These are phyloP conservation scores for Penicillium nucicola DNA, from an alignment of 495 filamentous ascomycete species.

Conservation along the genomic window DNA sequence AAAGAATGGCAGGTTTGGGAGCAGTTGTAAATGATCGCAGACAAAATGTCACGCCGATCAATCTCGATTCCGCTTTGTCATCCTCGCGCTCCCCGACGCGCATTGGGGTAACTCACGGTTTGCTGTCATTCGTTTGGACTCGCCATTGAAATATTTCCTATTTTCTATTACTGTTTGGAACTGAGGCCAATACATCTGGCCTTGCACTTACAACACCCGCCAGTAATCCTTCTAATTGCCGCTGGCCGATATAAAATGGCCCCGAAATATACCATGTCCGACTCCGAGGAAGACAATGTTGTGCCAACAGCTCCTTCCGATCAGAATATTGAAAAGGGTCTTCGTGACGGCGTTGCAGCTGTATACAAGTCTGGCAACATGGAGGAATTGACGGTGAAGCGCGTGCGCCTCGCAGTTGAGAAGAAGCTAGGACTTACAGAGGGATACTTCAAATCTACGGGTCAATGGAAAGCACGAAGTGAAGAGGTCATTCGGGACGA, in stretches of 20 bases:
- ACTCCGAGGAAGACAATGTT: conserved; percentile 25
- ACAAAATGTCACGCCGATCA: conserved; percentile 2
- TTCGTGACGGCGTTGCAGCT: conserved; percentile 57
- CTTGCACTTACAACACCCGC: neutral
- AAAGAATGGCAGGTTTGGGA: neutral
- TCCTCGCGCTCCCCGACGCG: conserved; percentile 3
- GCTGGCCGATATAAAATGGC: conserved; percentile 22
- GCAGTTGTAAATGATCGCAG: neutral
- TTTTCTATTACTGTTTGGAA: neutral
- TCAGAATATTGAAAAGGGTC: conserved; percentile 44
- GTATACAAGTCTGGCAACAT: conserved; percentile 56
- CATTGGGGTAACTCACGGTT: neutral
- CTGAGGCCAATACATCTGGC: neutral
- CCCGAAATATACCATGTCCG: conserved; percentile 32
- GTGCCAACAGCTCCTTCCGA: conserved; percentile 26
- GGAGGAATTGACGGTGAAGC: conserved; percentile 72
- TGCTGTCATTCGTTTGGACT: neutral
- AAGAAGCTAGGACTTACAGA: conserved; percentile 59
- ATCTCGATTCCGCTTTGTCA: conserved; percentile 6
- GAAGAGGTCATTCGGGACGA: conserved; percentile 68
- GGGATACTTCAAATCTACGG: conserved; percentile 64
- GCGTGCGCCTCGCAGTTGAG: conserved; percentile 66
- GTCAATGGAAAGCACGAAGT: conserved; percentile 75
- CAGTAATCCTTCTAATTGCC: neutral
- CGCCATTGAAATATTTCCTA: neutral